Conservation (phyloP, 2,329 filamentous ascomycete genomes). For the Ascocoryne sarcoides region DNA sequence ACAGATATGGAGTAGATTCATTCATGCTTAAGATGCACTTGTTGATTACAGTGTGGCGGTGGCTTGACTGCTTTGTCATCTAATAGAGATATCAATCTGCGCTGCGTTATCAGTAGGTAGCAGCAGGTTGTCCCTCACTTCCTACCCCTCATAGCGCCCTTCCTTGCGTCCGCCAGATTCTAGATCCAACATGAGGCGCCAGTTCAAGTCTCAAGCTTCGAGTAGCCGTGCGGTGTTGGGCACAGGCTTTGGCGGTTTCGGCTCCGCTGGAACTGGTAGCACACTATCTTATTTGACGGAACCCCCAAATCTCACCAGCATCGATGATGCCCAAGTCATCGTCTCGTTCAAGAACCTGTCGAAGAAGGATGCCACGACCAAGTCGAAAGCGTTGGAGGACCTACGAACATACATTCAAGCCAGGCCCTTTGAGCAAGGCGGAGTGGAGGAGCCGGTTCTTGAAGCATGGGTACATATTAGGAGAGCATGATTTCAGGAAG, state of each 20-base stretch:
- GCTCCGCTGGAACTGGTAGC: slow-evolving; percentile 32
- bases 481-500: not conserved
- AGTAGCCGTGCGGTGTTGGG: slow-evolving; percentile 26
- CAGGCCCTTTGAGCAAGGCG: slow-evolving; percentile 46
- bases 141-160: too few relatives aligned
- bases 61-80: too few relatives aligned
- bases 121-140: too few relatives aligned
- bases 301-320: slow-evolving; percentile 67
- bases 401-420: slow-evolving; percentile 55
- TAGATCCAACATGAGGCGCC: slow-evolving; percentile 21
- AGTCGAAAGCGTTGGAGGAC: slow-evolving; percentile 83
- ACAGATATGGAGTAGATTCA: too few relatives aligned
- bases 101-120: too few relatives aligned
- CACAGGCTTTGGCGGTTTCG: slow-evolving; percentile 26
- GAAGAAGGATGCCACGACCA: slow-evolving; percentile 91
- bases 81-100: too few relatives aligned
- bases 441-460: slow-evolving; percentile 71
- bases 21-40: too few relatives aligned
- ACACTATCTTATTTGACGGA: slow-evolving; percentile 79
- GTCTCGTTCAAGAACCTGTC: slow-evolving; percentile 88
- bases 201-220: slow-evolving; percentile 27
- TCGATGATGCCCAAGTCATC: slow-evolving; percentile 73
- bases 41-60: too few relatives aligned
- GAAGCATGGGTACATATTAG: slow-evolving; percentile 69
- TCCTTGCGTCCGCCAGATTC: too few relatives aligned